Base-by-base conservation (phyloP, 495 filamentous ascomycete genomes). In the Penicillium crystallinum region DNA sequence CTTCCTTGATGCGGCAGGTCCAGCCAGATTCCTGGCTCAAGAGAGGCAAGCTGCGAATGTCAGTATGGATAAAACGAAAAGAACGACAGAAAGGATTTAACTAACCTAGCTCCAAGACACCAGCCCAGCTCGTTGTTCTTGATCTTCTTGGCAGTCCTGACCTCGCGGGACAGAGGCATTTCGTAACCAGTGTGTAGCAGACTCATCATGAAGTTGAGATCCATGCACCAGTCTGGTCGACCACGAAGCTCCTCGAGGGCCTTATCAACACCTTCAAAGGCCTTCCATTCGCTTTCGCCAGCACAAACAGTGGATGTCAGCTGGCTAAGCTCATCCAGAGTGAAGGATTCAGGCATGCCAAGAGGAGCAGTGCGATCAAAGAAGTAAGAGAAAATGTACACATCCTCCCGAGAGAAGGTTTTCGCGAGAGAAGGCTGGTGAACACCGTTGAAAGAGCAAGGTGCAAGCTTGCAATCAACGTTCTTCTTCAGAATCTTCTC, bases 101-200 rank as follows among this genome's bases (percentile, higher is more conserved):
- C 55, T 72, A 79, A 91, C 89, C 90, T 97, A 53, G 93, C 93
- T 61, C 93, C 93, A 67, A 98, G 75, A 74, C 91, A 97, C 93
- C 93, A 98, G 42, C 93, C 93, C 51, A 98, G 73, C 77, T 98
- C 95, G 69, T 96, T 96, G 30, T 84, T 84, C 77, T 92, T 92
- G 59, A 97, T 93, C 81, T 96, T 92, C 87, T 98, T 97, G 25
- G 93, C 93, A 59, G 96, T 95, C 77, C 87, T 89, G 47, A 98
- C 91, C 72, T 97, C 92, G 18, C 93, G 82, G 52, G 93, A 89
- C 61, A 97, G 79, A 5, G 91, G 91, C 91, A 98, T 97, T 58
- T 96, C 93, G 68, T 98, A 98, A 17, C 93, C 93, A 1, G 91
- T 97, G 68, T 97, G 91, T 53, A 97, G 72, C 45, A 98, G 74